Evolutionary conservation across 768 basidiomycete genomes (phyloP), one percentile per base, ranked within the genome.

Genomic region (Trametes elegans): DNA sequence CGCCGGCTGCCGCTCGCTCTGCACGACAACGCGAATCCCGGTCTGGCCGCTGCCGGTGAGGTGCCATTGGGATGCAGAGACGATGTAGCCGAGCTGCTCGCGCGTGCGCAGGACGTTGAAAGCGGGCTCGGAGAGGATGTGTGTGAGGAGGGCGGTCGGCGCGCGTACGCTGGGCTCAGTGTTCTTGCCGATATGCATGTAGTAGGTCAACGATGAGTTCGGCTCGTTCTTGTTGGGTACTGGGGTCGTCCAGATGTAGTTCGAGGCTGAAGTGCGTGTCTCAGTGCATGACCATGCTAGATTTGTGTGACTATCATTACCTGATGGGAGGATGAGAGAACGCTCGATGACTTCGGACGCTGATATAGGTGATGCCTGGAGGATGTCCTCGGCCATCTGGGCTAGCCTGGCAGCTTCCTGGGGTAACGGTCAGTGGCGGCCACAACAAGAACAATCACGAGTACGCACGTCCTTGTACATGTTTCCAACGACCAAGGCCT

Each of bases 31-130:
- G 7, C 94, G 93, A 58, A 82, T 79, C 57, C 88, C 81, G 40
- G 81, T 84, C 2, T 81, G 75, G n/a, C 89, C 87, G 36, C 79
- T 66, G 38, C 88, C 69, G 9, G 74, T 49, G 44, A 54, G 67
- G 23, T 49, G 44, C 80, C 81, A 84, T 27, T 72, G 66, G 1
- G 76, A 74, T 59, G 82, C 85, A 8, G 77, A 80, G 31, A 97
- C 95, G 38, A 97, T 79, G 68, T 99, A 99, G 5, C 97, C 97
- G 1, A 99, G 79, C 70, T 99, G 97, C 66, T 98, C 93, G 67
- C 92, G 86, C 3, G 95, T 98, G 26, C 97, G 86, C 27, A 99
- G 80, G 21, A 85, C 75, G 66, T 96, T 86, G 72, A 98, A 99
- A 9, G 89, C 82, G 1, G 95, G 96, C 63, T 99, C 97, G n/a